Base-by-base conservation (phyloP, 176 grass and related monocot genomes). In the Microstegium vimineum region DNA sequence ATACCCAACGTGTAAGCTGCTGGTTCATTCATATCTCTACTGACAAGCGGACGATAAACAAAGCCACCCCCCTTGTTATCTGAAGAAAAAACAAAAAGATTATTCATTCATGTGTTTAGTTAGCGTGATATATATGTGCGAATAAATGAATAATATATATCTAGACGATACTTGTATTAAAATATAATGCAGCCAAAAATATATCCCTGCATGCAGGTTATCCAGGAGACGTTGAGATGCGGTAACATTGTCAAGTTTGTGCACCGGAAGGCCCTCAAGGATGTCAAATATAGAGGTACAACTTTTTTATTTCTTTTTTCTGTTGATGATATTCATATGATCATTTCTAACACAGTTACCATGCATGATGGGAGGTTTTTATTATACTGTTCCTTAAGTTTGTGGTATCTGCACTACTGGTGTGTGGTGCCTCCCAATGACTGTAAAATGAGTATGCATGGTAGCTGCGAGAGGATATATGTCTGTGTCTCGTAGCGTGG, bases 221-320 rank as follows among this genome's bases (percentile, higher is more conserved):
- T 97, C 71, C 93, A 85, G 47, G 94, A 97, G 68, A 84, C 91
- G 22, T 61, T 93, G 77, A 91, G 94, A 85, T 97, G 91, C 84
- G 94, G 91, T 54, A 97, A 97, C 63, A 97, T 97, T 74, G 94
- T 97, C 73, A 97, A 97, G 81, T 97, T 97, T 76, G 86, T 97
- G 56, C 94, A 97, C 73, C 87, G 94, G 83, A 93, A 93, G 89
- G 94, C 94, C 35, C 86, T 97, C 69, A 89, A 93, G 77, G 89
- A 97, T 89, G 88, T 97, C 86, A 89, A 74, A 93, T 97, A 89
- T 63, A 97, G 93, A 97, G 94, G 94, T 97, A 70, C 10, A 23
- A 4, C 8, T 4, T 56, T 22, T 56, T 8, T 9, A 2, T 52
- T 52, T 42, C 3, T 11, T 41, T 20, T 17, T 22, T 6, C 6